These are phyloP conservation scores for Anisogramma anomala DNA, from an alignment of 2,329 filamentous ascomycete species.

Conservation along the genomic window DNA sequence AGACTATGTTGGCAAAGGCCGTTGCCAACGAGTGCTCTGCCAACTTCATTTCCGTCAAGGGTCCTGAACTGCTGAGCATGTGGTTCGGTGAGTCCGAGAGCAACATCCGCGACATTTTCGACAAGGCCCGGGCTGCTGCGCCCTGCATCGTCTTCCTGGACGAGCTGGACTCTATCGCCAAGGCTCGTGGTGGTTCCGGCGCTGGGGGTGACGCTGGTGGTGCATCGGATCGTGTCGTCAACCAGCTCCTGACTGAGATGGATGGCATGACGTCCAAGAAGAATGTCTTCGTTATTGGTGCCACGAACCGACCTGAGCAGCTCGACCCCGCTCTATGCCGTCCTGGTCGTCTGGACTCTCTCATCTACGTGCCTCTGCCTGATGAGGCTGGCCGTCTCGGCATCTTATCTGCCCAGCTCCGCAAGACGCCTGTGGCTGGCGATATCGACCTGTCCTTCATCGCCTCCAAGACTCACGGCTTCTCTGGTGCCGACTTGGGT, in stretches of 20 bases:
- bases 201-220: constrained; percentile 92
- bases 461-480: constrained; percentile 92
- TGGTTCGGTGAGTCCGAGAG: constrained; percentile 99
- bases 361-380: constrained; percentile 95
- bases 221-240: constrained; percentile 98
- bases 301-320: constrained; percentile 97
- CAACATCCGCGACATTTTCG: constrained; percentile 99
- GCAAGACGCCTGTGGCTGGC: constrained; percentile 84
- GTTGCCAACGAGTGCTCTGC: constrained; percentile 98
- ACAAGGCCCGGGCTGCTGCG: constrained; percentile 96
- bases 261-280: constrained; percentile 99
- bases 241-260: constrained; percentile 90
- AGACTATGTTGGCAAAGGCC: constrained; percentile 98
- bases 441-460: constrained; percentile 89
- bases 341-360: constrained; percentile 94
- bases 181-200: constrained; percentile 93
- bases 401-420: constrained; percentile 90
- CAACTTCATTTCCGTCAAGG: constrained; percentile 99
- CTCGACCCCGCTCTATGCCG: constrained; percentile 96
- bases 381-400: constrained; percentile 80
- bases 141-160: constrained; percentile 98
- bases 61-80: constrained; percentile 96
- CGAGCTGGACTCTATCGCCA: constrained; percentile 97
- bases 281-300: constrained; percentile 99
- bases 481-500: constrained; percentile 98